Evolutionary conservation across 2,329 filamentous ascomycete genomes (phyloP).

Genomic region (Orbilia javanica): DNA sequence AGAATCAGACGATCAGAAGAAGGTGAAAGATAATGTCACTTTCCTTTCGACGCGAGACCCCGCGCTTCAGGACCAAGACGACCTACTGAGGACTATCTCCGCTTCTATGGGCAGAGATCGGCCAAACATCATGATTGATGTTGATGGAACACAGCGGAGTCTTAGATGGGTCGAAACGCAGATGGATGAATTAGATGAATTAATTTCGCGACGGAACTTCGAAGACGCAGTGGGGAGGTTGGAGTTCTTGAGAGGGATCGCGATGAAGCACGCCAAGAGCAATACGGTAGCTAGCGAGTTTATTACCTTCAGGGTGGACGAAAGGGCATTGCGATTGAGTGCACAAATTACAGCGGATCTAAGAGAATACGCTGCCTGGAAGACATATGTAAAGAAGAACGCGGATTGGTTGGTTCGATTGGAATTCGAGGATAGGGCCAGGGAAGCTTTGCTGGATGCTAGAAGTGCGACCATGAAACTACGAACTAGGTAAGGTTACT

Average conservation of each 20-base stretch:
- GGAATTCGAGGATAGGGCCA: constrained; percentile 88
- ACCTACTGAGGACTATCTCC: constrained; percentile 81
- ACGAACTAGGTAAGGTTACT: constrained; percentile 76
- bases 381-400: constrained; percentile 81
- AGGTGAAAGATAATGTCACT: constrained; percentile 84
- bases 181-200: constrained; percentile 95
- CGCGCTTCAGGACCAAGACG: constrained; percentile 80
- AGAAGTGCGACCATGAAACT: constrained; percentile 83
- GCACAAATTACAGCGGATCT: constrained; percentile 81
- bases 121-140: constrained; percentile 84
- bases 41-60: constrained; percentile 85
- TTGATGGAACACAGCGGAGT: constrained; percentile 96
- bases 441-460: constrained; percentile 86
- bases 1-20: constrained; percentile 88
- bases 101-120: constrained; percentile 77
- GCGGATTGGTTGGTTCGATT: constrained; percentile 86
- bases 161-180: constrained; percentile 95
- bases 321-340: constrained; percentile 82
- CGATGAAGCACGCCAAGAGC: constrained; percentile 79
- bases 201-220: constrained; percentile 90
- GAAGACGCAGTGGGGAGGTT: constrained; percentile 85
- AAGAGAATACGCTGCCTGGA: constrained; percentile 80
- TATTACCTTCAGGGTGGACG: constrained; percentile 89
- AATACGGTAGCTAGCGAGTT: constrained; percentile 91
- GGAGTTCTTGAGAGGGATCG: constrained; percentile 84